Percentiles rank a stretch among this genome's conserved stretches.
Evolutionary conservation across 2,329 filamentous ascomycete species (phyloP).

Genomic region (Pseudogymnoascus destructans): DNA sequence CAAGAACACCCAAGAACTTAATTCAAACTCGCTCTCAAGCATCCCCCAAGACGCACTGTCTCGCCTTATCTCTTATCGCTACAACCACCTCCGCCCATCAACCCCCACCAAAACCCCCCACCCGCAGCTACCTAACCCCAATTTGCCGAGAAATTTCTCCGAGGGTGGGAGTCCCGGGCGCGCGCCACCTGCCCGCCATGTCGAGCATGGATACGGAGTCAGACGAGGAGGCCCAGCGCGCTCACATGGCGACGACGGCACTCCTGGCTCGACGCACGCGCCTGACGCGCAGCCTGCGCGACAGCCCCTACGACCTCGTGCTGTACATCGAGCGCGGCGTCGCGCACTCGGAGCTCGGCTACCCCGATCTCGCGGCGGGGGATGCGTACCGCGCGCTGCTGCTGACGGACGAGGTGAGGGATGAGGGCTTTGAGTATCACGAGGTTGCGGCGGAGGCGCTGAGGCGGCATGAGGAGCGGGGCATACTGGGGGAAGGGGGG

Average conservation of each 20-base stretch:
- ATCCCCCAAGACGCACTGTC: background rate
- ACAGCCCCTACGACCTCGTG: slow-evolving; percentile 46
- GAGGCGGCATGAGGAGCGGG: slow-evolving; percentile 9
- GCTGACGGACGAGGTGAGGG: slow-evolving; percentile 64
- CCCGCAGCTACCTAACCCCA: background rate
- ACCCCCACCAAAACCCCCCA: slow-evolving; percentile 1
- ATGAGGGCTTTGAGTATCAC: slow-evolving; percentile 75
- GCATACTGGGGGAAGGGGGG: slow-evolving; percentile 17
- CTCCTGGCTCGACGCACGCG: slow-evolving; percentile 42
- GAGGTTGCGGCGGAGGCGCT: slow-evolving; percentile 43
- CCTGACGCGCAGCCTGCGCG: slow-evolving; percentile 41
- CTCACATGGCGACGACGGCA: slow-evolving; percentile 11
- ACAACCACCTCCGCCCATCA: background rate
- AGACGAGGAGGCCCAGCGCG: slow-evolving; percentile 5
- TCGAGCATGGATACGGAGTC: slow-evolving; percentile 9
- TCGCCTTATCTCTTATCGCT: slow-evolving; percentile 4
- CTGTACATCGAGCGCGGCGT: slow-evolving; percentile 57
- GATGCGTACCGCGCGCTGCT: slow-evolving; percentile 88
- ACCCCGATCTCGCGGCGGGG: slow-evolving; percentile 78
- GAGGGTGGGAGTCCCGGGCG: background rate
- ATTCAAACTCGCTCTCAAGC: background rate
- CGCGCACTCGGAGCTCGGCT: slow-evolving; percentile 61
- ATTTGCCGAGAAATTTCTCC: slow-evolving; percentile 5
- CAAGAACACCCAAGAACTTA: slow-evolving; percentile 4
- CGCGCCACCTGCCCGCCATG: slow-evolving; percentile 1